Evolutionary conservation across 148 eudicot genomes (phyloP).

Genomic region (Camellia sinensis): DNA sequence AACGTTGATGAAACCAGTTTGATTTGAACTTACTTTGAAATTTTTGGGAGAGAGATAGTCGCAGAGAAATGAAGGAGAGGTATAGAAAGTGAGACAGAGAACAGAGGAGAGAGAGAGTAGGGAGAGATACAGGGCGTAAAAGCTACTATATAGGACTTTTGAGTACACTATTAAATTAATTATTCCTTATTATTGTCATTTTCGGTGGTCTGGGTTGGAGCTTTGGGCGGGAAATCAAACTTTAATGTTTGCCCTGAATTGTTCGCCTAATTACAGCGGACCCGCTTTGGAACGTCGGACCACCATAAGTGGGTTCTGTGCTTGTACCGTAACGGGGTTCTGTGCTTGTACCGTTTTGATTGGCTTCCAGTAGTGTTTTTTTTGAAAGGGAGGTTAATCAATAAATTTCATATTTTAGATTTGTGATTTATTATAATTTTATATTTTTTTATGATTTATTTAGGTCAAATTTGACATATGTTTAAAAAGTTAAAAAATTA

Average conservation of each 20-base stretch:
- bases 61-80: background rate
- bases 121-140: background rate
- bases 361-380: too few relatives aligned
- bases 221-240: slow-evolving; percentile 14
- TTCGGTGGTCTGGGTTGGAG: background rate
- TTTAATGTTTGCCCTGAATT: background rate
- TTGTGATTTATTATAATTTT: too few relatives aligned
- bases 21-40: background rate
- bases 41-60: background rate
- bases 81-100: background rate
- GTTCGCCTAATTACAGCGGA: background rate
- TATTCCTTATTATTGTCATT: too few relatives aligned
- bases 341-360: too few relatives aligned
- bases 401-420: too few relatives aligned
- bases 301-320: too few relatives aligned
- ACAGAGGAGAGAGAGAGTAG: background rate
- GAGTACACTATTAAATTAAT: too few relatives aligned
- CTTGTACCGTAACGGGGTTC: too few relatives aligned
- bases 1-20: background rate
- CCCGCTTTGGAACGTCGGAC: background rate
- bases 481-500: too few relatives aligned
- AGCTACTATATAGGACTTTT: background rate
- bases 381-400: too few relatives aligned
- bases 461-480: too few relatives aligned
- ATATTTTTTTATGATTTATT: too few relatives aligned